Evolutionary conservation across 176 grass and related monocot species (phyloP).

Genomic region (Triticum aestivum): IWGSC_CS_RefSeq_v2.1 NC_057797.1:688040778-688041277

Average conservation of each 20-base stretch:
- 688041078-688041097: slow-evolving; percentile 75
- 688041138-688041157: slow-evolving; percentile 25
- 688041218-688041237: slow-evolving; percentile 93
- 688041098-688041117: slow-evolving; percentile 60
- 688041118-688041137: background rate
- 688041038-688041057: background rate
- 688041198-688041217: slow-evolving; percentile 71
- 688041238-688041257: slow-evolving; percentile 86
- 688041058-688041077: slow-evolving; percentile 27
- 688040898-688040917: background rate
- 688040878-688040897: background rate
- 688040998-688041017: slow-evolving; percentile 59
- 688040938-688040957: background rate
- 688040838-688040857: background rate
- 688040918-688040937: background rate
- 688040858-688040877: background rate
- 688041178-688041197: slow-evolving; percentile 66
- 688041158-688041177: slow-evolving; percentile 68
- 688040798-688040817: no score
- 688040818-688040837: no score
- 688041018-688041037: slow-evolving; percentile 14
- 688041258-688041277: slow-evolving; percentile 45
- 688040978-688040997: slow-evolving; percentile 45
- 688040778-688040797: no score
- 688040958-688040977: background rate